Conservation (phyloP, 805 yeast genomes). For the Ogataea philodendri region DNA sequence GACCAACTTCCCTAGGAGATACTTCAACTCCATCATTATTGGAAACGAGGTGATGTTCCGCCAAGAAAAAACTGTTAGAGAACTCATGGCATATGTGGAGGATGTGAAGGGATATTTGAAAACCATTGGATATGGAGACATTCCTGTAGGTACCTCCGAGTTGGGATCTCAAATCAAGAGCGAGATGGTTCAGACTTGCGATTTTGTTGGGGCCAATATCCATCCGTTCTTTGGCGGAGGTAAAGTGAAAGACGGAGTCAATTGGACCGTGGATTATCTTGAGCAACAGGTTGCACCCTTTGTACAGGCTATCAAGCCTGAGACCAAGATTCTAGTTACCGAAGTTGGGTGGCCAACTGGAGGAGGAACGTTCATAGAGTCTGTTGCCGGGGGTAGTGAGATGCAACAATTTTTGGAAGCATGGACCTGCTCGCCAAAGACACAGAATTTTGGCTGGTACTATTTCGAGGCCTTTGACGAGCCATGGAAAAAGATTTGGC, state of each 20-base stretch:
- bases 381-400: constrained; percentile 46
- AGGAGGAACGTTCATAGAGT: constrained; percentile 49
- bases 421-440: constrained; percentile 49
- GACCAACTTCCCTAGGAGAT: constrained; percentile 40
- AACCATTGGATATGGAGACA: constrained; percentile 33
- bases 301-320: constrained; percentile 25
- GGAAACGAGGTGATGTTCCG: constrained; percentile 66
- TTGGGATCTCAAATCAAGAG: constrained; percentile 46
- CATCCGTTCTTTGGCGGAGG: constrained; percentile 71
- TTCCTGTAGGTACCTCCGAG: constrained; percentile 65
- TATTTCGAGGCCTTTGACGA: constrained; percentile 73
- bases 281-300: constrained; percentile 43
- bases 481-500: constrained; percentile 61
- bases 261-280: constrained; percentile 53
- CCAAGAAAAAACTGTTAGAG: constrained; percentile 41
- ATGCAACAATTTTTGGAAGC: constrained; percentile 47
- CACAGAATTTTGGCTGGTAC: constrained; percentile 46
- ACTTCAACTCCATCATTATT: constrained; percentile 51
- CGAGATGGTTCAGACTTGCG: constrained; percentile 43
- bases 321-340: constrained; percentile 42
- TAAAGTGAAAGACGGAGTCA: constrained; percentile 42
- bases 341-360: constrained; percentile 74
- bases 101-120: constrained; percentile 40
- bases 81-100: constrained; percentile 41
- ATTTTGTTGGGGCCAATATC: constrained; percentile 59